A percentile compares a stretch with the other conserved stretches of the same genome.
phyloP scores from a whole-genome alignment of 2,329 filamentous ascomycete genomes.

The Huntiella omanensis region DNA sequence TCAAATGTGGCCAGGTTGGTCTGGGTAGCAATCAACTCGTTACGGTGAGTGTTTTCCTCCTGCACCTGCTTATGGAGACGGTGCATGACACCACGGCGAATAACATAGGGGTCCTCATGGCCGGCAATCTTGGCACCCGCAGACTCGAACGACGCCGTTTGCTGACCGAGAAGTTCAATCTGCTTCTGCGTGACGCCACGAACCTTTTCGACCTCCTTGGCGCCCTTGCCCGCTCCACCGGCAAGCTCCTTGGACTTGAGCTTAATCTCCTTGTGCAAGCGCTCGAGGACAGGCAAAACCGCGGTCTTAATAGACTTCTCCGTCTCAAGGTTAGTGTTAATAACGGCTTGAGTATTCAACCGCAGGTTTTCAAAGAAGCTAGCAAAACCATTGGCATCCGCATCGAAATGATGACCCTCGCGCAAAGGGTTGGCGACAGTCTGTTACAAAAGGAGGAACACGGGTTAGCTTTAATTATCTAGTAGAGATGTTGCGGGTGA shows the following conservation, averaged over 20 bases:
- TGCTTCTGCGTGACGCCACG: slow-evolving; percentile 80
- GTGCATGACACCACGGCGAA: slow-evolving; percentile 65
- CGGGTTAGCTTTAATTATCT: slow-evolving; percentile 4
- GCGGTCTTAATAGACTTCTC: slow-evolving; percentile 76
- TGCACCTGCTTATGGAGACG: slow-evolving; percentile 77
- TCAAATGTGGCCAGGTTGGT: slow-evolving; percentile 79
- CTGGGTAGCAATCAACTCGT: slow-evolving; percentile 83
- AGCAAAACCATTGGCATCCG: slow-evolving; percentile 68
- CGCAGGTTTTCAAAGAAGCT: slow-evolving; percentile 90
- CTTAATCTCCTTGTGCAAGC: slow-evolving; percentile 91
- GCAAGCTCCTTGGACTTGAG: slow-evolving; percentile 81
- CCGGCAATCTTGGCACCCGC: slow-evolving; percentile 52
- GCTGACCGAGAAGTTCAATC: slow-evolving; percentile 79
- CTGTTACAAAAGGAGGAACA: slow-evolving; percentile 22
- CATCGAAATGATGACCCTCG: slow-evolving; percentile 86
- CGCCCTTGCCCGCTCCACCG: slow-evolving; percentile 60
- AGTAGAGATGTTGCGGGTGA: slow-evolving; percentile 3
- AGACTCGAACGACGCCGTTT: slow-evolving; percentile 64
- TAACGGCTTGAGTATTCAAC: slow-evolving; percentile 75
- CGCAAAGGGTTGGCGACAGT: slow-evolving; percentile 69
- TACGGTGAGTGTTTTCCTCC: slow-evolving; percentile 89
- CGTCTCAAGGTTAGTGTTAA: slow-evolving; percentile 78
- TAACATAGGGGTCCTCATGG: slow-evolving; percentile 69
- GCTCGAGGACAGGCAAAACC: slow-evolving; percentile 73
- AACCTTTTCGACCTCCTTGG: slow-evolving; percentile 83